Percentiles rank a stretch among this genome's conserved stretches.
Conservation (phyloP, 108 stramenopile species). For the Parietichytrium sp. region DNA sequence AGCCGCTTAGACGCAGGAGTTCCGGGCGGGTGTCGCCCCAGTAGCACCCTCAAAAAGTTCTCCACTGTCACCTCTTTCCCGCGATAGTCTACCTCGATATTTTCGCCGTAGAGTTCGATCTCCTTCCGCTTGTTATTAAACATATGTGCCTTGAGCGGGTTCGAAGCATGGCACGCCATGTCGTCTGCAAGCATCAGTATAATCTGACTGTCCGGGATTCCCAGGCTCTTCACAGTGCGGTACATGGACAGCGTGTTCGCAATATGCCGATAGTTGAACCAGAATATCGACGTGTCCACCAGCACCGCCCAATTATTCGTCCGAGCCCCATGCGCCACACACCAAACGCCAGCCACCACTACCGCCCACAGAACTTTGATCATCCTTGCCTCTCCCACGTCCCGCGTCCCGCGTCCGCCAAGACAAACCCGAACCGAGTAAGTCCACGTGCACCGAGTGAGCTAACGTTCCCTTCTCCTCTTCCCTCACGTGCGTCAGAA, state of each 20-base stretch:
- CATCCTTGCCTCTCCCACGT: no score
- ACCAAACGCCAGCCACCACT: no score
- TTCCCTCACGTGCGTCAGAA: no score
- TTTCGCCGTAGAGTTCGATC: slow-evolving; percentile 63
- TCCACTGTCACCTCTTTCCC: slow-evolving; percentile 90
- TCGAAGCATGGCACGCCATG: slow-evolving; percentile 69
- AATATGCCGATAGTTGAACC: slow-evolving; percentile 89
- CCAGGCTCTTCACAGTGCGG: slow-evolving; percentile 56
- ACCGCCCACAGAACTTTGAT: no score
- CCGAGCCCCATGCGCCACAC: no score
- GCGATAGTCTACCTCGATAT: slow-evolving; percentile 81
- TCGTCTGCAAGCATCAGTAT: slow-evolving; percentile 86
- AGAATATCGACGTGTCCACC: slow-evolving; percentile 80
- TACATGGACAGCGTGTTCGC: slow-evolving; percentile 78
- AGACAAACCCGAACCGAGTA: no score
- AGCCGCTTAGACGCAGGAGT: slow-evolving; percentile 26
- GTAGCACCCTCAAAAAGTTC: slow-evolving; percentile 74
- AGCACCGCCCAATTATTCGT: slow-evolving; percentile 63
- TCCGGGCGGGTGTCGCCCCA: slow-evolving; percentile 59
- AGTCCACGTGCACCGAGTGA: no score
- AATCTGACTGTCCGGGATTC: slow-evolving; percentile 77
- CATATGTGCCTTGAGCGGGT: slow-evolving; percentile 8
- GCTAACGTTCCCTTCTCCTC: no score
- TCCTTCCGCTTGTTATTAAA: slow-evolving; percentile 53
- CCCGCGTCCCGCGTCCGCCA: no score